These are phyloP conservation scores for Tetrapisispora namnaoensis DNA, from an alignment of 805 yeast genomes.

Conservation along the genomic window DNA sequence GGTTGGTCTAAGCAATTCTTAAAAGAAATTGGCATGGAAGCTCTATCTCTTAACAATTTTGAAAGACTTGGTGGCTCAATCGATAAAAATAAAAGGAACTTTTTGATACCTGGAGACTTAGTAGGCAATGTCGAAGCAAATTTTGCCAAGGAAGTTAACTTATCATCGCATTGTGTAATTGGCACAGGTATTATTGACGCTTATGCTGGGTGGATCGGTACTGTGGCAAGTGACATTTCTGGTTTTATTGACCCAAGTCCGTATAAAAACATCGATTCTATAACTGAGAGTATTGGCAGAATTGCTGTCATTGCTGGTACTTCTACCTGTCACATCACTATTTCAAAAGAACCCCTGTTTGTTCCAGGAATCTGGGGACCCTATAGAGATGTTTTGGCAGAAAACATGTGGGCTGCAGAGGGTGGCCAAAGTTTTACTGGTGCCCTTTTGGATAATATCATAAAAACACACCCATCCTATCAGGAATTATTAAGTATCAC, in stretches of 20 bases:
- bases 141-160: conserved; percentile 77
- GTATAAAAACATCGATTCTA: conserved; percentile 24
- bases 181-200: conserved; percentile 97
- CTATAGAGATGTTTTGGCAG: conserved; percentile 85
- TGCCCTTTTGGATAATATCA: conserved; percentile 78
- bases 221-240: conserved; percentile 85
- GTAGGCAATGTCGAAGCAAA: conserved; percentile 60
- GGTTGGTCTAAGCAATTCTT: conserved; percentile 90
- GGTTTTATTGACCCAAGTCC: conserved; percentile 13
- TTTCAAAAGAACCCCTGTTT: conserved; percentile 75
- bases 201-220: conserved; percentile 98
- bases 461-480: conserved; percentile 83
- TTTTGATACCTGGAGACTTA: conserved; percentile 79
- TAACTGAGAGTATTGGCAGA: conserved; percentile 65
- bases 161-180: conserved; percentile 69
- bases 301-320: conserved; percentile 98
- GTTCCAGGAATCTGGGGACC: conserved; percentile 99
- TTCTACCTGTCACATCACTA: conserved; percentile 89
- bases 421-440: conserved; percentile 99
- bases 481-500: conserved; percentile 59
- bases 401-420: conserved; percentile 89
- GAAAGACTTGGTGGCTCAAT: conserved; percentile 76
- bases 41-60: conserved; percentile 68
- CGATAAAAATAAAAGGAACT: conserved; percentile 26
- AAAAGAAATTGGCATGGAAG: conserved; percentile 56